phyloP scores from a whole-genome alignment of 192 early-diverging fungal genomes.

The Backusella mclennaniae region DNA sequence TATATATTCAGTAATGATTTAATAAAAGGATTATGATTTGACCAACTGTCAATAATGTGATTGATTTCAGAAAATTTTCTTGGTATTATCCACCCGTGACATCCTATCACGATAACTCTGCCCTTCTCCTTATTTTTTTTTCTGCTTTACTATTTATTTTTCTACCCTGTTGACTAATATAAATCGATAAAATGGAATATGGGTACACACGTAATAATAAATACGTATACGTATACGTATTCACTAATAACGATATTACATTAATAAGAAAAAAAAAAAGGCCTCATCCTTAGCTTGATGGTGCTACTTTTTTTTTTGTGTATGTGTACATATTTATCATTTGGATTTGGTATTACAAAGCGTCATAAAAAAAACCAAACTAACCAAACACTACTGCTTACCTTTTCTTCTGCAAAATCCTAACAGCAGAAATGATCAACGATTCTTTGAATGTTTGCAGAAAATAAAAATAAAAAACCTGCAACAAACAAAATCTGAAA shows the following conservation, averaged over 20 bases:
- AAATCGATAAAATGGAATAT: neutral
- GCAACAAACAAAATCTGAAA: neutral
- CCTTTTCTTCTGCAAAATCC: neutral
- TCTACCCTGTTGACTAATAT: neutral
- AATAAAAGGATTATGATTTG: neutral
- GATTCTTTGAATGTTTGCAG: neutral
- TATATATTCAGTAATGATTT: neutral
- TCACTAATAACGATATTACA: neutral
- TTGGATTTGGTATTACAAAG: neutral
- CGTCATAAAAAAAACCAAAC: neutral
- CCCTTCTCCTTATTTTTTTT: neutral
- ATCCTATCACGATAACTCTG: neutral
- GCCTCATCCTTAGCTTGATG: neutral
- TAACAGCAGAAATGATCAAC: neutral
- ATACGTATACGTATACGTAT: neutral
- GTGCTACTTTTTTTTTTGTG: neutral
- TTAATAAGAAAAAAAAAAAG: neutral
- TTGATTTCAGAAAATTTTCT: neutral
- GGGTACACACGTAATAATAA: neutral
- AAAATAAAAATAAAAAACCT: neutral
- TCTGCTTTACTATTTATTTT: neutral
- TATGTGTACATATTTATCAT: neutral
- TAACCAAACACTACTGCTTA: neutral
- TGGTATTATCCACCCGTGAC: neutral
- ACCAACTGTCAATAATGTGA: neutral